These are phyloP conservation scores for Blastobotrys indianensis DNA, from an alignment of 1,139 yeast species.

Conservation along the genomic window DNA sequence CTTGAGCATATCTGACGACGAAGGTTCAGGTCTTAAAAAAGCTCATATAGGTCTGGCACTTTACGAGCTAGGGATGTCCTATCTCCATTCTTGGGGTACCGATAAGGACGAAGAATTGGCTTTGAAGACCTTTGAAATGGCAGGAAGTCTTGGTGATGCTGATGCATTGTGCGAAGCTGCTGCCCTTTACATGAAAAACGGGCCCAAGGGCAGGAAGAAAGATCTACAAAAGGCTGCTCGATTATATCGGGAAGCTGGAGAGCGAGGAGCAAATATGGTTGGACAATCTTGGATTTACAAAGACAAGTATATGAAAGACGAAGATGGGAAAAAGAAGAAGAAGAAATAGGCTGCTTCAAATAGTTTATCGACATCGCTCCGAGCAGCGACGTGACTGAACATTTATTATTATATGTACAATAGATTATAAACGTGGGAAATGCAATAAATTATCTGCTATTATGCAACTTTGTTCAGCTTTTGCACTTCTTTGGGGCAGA, in stretches of 20 bases:
- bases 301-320: constrained; percentile 49
- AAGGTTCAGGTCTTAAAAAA: constrained; percentile 22
- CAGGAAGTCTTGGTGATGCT: constrained; percentile 63
- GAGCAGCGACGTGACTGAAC: too few species aligned
- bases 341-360: constrained; percentile 5
- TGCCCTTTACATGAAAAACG: constrained; percentile 56
- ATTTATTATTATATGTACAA: too few species aligned
- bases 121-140: constrained; percentile 53
- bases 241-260: constrained; percentile 63
- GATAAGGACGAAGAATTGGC: constrained; percentile 54
- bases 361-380: too few species aligned
- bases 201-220: constrained; percentile 49
- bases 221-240: constrained; percentile 62
- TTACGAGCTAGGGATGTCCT: constrained; percentile 58
- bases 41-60: constrained; percentile 39
- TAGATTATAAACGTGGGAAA: not conserved
- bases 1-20: constrained; percentile 12
- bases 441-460: not conserved
- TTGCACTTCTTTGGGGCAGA: constrained; percentile 6
- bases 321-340: constrained; percentile 18
- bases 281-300: constrained; percentile 80
- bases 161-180: constrained; percentile 72
- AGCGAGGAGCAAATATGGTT: constrained; percentile 55
- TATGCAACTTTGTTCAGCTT: not conserved
- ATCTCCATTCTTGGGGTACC: constrained; percentile 56